These are phyloP conservation scores for Tricholomella constricta DNA, from an alignment of 768 basidiomycete genomes.

Conservation along the genomic window DNA sequence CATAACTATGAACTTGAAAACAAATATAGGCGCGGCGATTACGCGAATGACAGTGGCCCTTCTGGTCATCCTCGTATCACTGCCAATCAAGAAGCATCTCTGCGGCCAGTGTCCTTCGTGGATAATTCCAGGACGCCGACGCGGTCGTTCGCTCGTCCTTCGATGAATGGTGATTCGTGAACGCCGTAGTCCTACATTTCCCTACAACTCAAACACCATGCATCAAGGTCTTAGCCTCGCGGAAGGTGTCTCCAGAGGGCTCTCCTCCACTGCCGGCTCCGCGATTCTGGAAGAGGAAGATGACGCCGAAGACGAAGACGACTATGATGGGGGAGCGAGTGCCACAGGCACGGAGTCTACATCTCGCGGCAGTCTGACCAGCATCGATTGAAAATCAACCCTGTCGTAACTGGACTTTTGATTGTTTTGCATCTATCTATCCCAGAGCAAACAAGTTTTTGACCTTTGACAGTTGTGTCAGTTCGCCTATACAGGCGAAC, in stretches of 20 bases:
- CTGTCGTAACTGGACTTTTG: constrained; percentile 2
- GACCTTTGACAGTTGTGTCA: constrained; percentile 8
- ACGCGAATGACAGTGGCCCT: not conserved
- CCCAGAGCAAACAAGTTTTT: constrained; percentile 8
- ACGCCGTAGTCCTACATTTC: constrained; percentile 25
- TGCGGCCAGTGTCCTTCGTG: not conserved
- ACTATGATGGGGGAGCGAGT: constrained; percentile 40
- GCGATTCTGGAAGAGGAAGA: not conserved
- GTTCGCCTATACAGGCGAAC: not conserved
- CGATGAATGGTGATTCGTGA: constrained; percentile 53
- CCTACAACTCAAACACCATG: constrained; percentile 10
- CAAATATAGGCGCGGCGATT: constrained; percentile 8
- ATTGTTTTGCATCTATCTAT: constrained; percentile 9
- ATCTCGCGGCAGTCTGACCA: constrained; percentile 52
- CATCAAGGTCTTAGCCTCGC: constrained; percentile 11
- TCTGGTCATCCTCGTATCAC: constrained; percentile 1
- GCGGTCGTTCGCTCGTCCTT: constrained; percentile 36
- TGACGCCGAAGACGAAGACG: constrained; percentile 22
- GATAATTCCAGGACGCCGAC: constrained; percentile 32
- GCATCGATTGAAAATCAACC: constrained; percentile 40
- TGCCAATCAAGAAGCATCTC: not conserved
- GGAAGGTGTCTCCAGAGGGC: not conserved
- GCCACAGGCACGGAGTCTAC: constrained; percentile 41
- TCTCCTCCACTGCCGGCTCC: not conserved
- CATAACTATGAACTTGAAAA: constrained; percentile 16